phyloP scores from a whole-genome alignment of 331 rosid species.

The Malus hybrid region DNA sequence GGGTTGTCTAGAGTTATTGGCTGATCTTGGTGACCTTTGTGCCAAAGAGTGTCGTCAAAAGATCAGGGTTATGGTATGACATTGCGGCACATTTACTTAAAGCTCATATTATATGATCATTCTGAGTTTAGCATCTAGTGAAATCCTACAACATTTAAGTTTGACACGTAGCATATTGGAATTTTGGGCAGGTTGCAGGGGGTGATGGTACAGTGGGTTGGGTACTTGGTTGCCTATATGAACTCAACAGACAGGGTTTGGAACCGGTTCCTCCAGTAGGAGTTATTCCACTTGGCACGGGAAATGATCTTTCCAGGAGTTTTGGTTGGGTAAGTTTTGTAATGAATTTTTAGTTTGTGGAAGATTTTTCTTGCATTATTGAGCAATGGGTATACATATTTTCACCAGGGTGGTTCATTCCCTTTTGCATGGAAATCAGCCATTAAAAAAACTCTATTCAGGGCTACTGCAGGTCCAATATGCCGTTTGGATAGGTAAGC shows the following conservation, averaged over 20 bases:
- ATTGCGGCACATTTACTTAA: neutral
- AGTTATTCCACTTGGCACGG: conserved; percentile 88
- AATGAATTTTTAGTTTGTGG: conserved; percentile 3
- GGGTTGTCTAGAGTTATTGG: conserved; percentile 72
- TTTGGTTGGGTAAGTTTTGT: conserved; percentile 75
- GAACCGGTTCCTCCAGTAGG: conserved; percentile 86
- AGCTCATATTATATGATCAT: neutral
- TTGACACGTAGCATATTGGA: neutral
- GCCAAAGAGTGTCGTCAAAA: conserved; percentile 84
- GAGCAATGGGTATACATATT: conserved; percentile 24
- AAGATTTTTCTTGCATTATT: conserved; percentile 14
- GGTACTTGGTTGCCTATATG: conserved; percentile 86
- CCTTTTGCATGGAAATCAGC: conserved; percentile 95
- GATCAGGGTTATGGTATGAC: conserved; percentile 79
- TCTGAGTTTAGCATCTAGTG: neutral
- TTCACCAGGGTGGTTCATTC: conserved; percentile 87
- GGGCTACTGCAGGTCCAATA: conserved; percentile 52
- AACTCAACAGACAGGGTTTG: conserved; percentile 42
- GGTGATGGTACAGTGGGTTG: conserved; percentile 99
- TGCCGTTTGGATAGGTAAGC: conserved; percentile 70
- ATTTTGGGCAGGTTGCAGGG: conserved; percentile 86
- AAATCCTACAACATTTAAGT: neutral
- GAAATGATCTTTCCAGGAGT: conserved; percentile 94
- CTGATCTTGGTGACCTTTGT: conserved; percentile 60
- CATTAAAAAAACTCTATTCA: conserved; percentile 59